Evolutionary conservation across 306 rosid genomes (phyloP).

Genomic region (Pterocarpus santalinus): DNA sequence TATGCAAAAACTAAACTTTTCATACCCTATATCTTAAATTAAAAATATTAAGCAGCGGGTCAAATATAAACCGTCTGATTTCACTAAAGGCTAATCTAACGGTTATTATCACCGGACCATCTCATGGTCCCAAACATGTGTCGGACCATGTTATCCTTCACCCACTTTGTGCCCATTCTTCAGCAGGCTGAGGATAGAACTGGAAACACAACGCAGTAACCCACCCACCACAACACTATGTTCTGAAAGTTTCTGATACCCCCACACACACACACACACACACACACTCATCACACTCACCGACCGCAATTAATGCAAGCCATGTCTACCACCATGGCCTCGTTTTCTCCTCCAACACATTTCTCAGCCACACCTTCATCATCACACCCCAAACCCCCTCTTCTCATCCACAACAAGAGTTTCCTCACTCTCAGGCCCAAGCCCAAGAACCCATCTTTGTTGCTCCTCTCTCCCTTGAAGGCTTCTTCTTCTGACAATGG

Average conservation of each 20-base stretch:
- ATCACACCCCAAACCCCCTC: slow-evolving; percentile 45
- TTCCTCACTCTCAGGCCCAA: slow-evolving; percentile 48
- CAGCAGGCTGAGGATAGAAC: too few species aligned
- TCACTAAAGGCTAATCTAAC: too few species aligned
- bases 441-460: slow-evolving; percentile 44
- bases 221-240: not conserved
- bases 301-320: not conserved
- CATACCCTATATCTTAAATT: too few species aligned
- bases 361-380: slow-evolving; percentile 60
- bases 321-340: slow-evolving; percentile 77
- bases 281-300: not conserved
- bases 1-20: too few species aligned
- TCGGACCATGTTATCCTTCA: too few species aligned
- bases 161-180: too few species aligned
- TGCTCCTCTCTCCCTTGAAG: slow-evolving; percentile 44
- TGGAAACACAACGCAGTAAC: too few species aligned
- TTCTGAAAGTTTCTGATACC: slow-evolving; percentile 36
- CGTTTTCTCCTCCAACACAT: slow-evolving; percentile 71
- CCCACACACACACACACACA: not conserved
- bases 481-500: slow-evolving; percentile 69
- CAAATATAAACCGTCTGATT: too few species aligned
- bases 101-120: too few species aligned
- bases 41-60: too few species aligned
- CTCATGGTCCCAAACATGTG: too few species aligned
- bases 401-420: slow-evolving; percentile 37